These are phyloP conservation scores for Colletotrichum costaricense DNA, from an alignment of 2,329 filamentous ascomycete genomes.

Conservation along the genomic window DNA sequence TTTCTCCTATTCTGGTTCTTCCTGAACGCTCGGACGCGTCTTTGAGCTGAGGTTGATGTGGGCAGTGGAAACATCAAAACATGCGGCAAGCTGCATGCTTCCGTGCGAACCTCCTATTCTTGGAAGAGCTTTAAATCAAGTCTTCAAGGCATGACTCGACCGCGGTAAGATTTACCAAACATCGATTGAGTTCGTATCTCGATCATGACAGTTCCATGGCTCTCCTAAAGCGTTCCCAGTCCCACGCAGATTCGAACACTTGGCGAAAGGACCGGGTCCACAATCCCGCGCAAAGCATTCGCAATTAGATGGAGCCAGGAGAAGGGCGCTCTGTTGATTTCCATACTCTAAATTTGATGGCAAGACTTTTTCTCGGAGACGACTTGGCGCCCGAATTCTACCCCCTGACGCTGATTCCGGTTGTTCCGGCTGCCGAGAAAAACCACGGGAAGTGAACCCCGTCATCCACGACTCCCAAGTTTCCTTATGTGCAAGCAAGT, in stretches of 20 bases:
- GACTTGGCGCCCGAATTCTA: conserved; percentile 10
- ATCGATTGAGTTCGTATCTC: neutral
- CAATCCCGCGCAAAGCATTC: neutral
- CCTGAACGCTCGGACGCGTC: conserved; percentile 19
- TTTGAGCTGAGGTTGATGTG: conserved; percentile 17
- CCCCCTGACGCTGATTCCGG: conserved; percentile 20
- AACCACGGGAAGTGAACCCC: neutral
- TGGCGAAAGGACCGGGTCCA: neutral
- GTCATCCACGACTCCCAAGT: neutral
- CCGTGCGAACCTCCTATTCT: conserved; percentile 11
- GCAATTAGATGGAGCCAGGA: neutral
- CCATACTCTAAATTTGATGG: conserved; percentile 10
- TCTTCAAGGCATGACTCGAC: conserved; percentile 14
- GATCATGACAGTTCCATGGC: neutral
- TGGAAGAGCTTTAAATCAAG: neutral
- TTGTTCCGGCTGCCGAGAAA: conserved; percentile 33
- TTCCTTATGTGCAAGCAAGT: conserved; percentile 2
- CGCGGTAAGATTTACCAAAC: neutral
- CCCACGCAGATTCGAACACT: neutral
- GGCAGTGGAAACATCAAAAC: neutral
- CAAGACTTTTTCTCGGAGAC: neutral
- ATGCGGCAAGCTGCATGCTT: neutral
- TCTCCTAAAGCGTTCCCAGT: neutral
- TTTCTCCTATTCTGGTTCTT: neutral
- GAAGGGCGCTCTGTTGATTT: conserved; percentile 8